Evolutionary conservation across 192 early-diverging fungal species (phyloP), one percentile per base, ranked within the genome.

Genomic region (Jimgerdemannia flammicorona): DNA sequence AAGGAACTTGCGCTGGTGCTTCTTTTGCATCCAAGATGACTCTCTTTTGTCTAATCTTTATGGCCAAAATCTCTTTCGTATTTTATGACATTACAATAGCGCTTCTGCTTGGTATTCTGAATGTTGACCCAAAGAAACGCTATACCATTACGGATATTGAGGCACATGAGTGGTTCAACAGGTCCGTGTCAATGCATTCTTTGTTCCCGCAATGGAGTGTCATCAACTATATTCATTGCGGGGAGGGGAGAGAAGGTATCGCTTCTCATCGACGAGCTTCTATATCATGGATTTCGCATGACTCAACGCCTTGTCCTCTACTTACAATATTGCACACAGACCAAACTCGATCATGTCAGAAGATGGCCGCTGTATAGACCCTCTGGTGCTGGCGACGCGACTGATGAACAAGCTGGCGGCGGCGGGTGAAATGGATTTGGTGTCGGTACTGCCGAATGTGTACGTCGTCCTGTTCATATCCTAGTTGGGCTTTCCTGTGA

Each of bases 351-450:
- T 90, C 14, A 66, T 90, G 68, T 84, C 82, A 0, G 77, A 88
- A 67, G 87, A 88, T 77, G 85, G 86, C 41, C 72, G 75, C 49
- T 90, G 88, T 66, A 90, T 84, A 63, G 84, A 92, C 63, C 87
- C 90, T 3, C 83, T 78, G 8, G 73, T 74, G 19, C 73, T 92
- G 20, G 90, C 91, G 9, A 84, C 80, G 43, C 29, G 82, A 70
- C 78, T 92, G 67, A 87, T 87, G 78, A 77, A 80, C 4, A 88
- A 59, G 49, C 49, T 59, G 2, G 49, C 49, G 49, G 49, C 14
- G 14, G 49, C 49, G 14, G 49, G 49, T 14, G 49, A 59, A 59
- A 85, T 70, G 75, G 80, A 63, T 80, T 74, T 29, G 74, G 78
- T 4, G 65, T 67, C 43, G 49, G 75, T 20, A 68, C 75, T n/a